Conservation (phyloP, 2,329 filamentous ascomycete species). For the Penicillium sp. region DNA sequence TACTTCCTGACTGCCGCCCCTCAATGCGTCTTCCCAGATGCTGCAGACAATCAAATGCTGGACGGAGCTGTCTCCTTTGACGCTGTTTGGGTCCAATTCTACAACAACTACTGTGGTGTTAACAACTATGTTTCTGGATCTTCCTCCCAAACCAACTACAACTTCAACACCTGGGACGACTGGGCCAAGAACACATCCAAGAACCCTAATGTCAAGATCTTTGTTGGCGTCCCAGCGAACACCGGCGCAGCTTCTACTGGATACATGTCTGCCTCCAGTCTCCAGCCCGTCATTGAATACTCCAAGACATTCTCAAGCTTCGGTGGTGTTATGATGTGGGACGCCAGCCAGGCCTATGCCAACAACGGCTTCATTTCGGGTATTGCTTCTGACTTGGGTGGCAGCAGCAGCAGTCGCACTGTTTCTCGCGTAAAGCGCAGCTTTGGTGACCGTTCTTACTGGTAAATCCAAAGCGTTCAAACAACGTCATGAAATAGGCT, state of each 20-base stretch:
- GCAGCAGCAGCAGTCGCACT: constrained; percentile 3
- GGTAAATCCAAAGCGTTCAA: constrained; percentile 3
- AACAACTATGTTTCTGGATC: constrained; percentile 47
- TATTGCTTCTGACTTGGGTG: constrained; percentile 26
- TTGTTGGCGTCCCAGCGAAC: constrained; percentile 59
- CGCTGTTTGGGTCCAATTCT: constrained; percentile 63
- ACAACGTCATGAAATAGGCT: background rate
- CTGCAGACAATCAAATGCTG: constrained; percentile 55
- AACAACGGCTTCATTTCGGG: constrained; percentile 55
- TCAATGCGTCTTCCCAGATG: constrained; percentile 65
- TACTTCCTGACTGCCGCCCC: constrained; percentile 64
- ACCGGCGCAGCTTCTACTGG: constrained; percentile 52
- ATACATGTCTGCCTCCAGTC: constrained; percentile 48
- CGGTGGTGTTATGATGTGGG: constrained; percentile 68
- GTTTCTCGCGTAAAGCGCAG: constrained; percentile 14
- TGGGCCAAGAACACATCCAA: constrained; percentile 58
- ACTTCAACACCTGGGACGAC: constrained; percentile 61
- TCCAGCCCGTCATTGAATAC: constrained; percentile 52
- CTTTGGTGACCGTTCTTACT: constrained; percentile 5
- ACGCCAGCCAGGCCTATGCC: constrained; percentile 58
- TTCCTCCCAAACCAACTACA: constrained; percentile 52
- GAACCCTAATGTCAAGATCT: constrained; percentile 59
- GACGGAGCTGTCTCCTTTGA: constrained; percentile 54
- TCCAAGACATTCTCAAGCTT: constrained; percentile 56
- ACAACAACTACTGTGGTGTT: constrained; percentile 65